Evolutionary conservation across 805 yeast genomes (phyloP).

Genomic region (Alloascoidea hylecoeti): DNA sequence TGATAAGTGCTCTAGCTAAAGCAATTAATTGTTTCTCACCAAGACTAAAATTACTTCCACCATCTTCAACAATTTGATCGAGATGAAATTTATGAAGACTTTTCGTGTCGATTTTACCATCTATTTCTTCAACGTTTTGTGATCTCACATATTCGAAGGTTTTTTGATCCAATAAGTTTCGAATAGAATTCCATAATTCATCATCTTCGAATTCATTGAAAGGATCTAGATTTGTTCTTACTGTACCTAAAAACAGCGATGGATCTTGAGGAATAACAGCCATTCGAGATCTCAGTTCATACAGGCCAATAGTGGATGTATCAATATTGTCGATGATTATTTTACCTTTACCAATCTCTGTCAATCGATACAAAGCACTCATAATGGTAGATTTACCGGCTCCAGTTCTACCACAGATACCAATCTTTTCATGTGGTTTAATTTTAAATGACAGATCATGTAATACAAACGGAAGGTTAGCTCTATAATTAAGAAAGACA

Average conservation of each 20-base stretch:
- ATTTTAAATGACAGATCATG: slow-evolving; percentile 37
- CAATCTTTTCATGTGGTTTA: slow-evolving; percentile 52
- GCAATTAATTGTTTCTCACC: slow-evolving; percentile 65
- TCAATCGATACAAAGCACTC: slow-evolving; percentile 55
- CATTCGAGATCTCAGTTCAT: slow-evolving; percentile 54
- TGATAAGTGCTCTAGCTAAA: slow-evolving; percentile 56
- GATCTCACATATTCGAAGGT: slow-evolving; percentile 12
- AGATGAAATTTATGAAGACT: slow-evolving; percentile 39
- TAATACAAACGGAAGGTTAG: slow-evolving; percentile 50
- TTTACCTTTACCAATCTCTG: slow-evolving; percentile 38
- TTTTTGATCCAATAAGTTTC: slow-evolving; percentile 27
- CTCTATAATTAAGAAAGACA: slow-evolving; percentile 51
- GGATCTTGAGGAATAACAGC: slow-evolving; percentile 89
- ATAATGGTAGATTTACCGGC: slow-evolving; percentile 77
- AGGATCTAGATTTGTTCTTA: slow-evolving; percentile 70
- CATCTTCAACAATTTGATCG: slow-evolving; percentile 45
- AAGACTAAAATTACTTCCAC: slow-evolving; percentile 54
- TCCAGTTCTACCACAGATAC: slow-evolving; percentile 85
- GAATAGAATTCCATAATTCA: slow-evolving; percentile 53
- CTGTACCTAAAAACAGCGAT: slow-evolving; percentile 66
- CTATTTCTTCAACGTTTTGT: slow-evolving; percentile 14
- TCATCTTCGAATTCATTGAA: slow-evolving; percentile 42
- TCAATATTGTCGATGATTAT: slow-evolving; percentile 60
- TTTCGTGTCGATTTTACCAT: slow-evolving; percentile 20
- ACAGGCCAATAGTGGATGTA: slow-evolving; percentile 48